phyloP scores from a whole-genome alignment of 106 monocot species.

The Acorus calamus region DNA sequence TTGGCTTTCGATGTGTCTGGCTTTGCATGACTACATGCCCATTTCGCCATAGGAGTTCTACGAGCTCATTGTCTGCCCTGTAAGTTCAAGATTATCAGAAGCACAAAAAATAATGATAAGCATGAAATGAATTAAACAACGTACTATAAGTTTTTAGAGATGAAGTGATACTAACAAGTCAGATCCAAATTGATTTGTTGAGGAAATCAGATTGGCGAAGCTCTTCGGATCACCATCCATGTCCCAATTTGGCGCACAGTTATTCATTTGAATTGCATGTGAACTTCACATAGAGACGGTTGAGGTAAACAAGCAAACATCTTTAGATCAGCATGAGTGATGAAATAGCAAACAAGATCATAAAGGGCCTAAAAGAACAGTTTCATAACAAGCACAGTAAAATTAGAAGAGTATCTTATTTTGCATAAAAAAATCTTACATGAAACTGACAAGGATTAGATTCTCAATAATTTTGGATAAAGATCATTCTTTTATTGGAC shows the following conservation, averaged over 20 bases:
- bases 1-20: conserved; percentile 28
- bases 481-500: no score
- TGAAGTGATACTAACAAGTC: conserved; percentile 8
- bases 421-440: no score
- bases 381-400: no score
- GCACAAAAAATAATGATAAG: neutral
- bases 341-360: no score
- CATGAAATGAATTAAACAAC: neutral
- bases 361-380: no score
- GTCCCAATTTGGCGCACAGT: conserved; percentile 22
- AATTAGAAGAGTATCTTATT: no score
- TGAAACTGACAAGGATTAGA: no score
- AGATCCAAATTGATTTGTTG: conserved; percentile 21
- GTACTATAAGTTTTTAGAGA: no score
- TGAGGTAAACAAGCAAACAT: no score
- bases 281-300: no score
- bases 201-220: conserved; percentile 3
- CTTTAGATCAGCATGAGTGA: no score
- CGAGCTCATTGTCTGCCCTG: conserved; percentile 47
- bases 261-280: conserved; percentile 9
- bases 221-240: conserved; percentile 24
- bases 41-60: conserved; percentile 63
- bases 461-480: no score
- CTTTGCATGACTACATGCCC: conserved; percentile 62
- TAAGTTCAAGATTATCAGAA: neutral